phyloP scores from a whole-genome alignment of 2,329 filamentous ascomycete genomes.

The Pseudogymnoascus sp. region DNA sequence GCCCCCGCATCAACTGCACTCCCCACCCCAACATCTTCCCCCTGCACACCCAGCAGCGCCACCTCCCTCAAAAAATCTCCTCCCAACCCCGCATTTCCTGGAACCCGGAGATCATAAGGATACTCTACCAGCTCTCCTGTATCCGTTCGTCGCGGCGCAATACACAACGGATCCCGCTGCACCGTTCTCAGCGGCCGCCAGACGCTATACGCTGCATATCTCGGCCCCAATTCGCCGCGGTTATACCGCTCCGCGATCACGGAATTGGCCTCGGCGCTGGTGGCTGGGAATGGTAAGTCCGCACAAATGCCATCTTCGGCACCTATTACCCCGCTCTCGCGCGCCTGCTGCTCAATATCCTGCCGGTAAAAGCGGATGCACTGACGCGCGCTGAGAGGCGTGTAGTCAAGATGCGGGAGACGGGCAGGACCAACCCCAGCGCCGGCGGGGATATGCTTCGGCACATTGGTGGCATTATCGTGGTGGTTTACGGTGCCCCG shows the following conservation, averaged over 20 bases:
- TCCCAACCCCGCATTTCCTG: not conserved
- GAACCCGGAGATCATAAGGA: not conserved
- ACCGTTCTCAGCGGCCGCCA: not conserved
- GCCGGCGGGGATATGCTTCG: not conserved
- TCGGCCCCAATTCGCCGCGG: not conserved
- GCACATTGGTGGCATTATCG: not conserved
- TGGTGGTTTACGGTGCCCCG: not conserved
- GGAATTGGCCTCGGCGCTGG: conserved; percentile 2
- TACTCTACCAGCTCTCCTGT: not conserved
- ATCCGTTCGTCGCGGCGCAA: not conserved
- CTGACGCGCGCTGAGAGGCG: not conserved
- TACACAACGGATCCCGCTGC: not conserved
- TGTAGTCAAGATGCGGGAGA: not conserved
- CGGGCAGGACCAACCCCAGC: not conserved
- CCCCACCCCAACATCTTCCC: not conserved
- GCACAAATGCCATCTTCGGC: not conserved
- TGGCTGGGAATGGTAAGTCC: not conserved
- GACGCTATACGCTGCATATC: not conserved
- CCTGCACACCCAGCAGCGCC: conserved; percentile 1
- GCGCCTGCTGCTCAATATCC: not conserved
- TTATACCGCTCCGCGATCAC: not conserved
- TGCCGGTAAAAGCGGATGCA: not conserved
- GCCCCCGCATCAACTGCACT: not conserved
- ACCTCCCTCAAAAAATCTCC: conserved; percentile 11
- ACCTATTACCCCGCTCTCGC: not conserved